Evolutionary conservation across 2,329 filamentous ascomycete species (phyloP), one percentile per base, ranked within the genome.

Genomic region (Thermothelomyces thermophilus): DNA sequence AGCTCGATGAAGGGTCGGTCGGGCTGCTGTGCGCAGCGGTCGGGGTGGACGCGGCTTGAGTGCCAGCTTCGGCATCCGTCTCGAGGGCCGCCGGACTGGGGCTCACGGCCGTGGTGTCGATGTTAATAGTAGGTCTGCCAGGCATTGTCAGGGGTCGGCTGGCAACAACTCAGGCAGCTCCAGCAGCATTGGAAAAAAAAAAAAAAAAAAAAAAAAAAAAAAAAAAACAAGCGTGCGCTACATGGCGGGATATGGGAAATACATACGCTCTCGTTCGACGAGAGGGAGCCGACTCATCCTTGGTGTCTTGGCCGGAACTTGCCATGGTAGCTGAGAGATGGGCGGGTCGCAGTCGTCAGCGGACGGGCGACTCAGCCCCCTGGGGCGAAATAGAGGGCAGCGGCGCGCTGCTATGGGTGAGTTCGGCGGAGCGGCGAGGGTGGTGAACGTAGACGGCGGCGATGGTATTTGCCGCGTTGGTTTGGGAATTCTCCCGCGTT

Each of bases 71-170:
- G n/a, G 54, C 50, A 3, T 67, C 58, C 53, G 66, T 63, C 33
- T 64, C 61, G 46, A 62, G 48, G 48, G 59, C 39, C 14, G 62
- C 39, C 14, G 62, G 54, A 40, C 52, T 58, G 36, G 63, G 57
- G 48, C 51, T 65, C 50, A 66, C 63, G 13, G 68, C 72, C 8
- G 74, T 71, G 11, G 75, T 77, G 56, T 78, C 74, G 46, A 79
- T 77, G 45, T 73, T 79, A 52, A 78, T 78, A 46, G 75, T 76
- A 31, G 75, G 75, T 36, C 75, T 78, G 52, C 40, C 17, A 16
- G 33, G 53, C 42, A 54, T 52, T 55, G 56, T 53, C 10, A 57
- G 56, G 19, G 30, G 31, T 26, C 16, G 37, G 28, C 34, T 52
- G 50, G 45, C 33, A 46, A 41, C 41, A 46, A 35, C 28, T 26